Percentiles rank a stretch among this genome's conserved stretches.
phyloP scores from a whole-genome alignment of 2,329 filamentous ascomycete genomes.

The Botrytis medusae region DNA sequence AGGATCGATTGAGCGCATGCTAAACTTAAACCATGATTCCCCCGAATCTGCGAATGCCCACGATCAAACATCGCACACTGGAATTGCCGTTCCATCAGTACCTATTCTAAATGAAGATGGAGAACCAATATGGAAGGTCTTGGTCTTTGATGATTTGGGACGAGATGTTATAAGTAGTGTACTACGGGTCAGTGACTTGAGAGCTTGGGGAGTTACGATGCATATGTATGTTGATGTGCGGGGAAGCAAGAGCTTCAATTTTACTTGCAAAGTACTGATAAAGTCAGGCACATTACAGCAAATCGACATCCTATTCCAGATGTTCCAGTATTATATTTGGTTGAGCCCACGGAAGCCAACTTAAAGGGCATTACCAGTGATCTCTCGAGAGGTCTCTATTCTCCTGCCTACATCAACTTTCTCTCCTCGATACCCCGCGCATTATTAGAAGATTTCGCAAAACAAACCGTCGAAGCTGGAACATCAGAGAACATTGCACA shows the following conservation, averaged over 20 bases:
- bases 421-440: slow-evolving; percentile 88
- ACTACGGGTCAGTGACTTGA: slow-evolving; percentile 86
- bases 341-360: slow-evolving; percentile 83
- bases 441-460: slow-evolving; percentile 90
- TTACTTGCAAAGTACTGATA: slow-evolving; percentile 30
- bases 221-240: slow-evolving; percentile 65
- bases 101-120: slow-evolving; percentile 83
- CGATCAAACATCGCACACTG: slow-evolving; percentile 60
- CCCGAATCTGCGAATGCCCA: slow-evolving; percentile 54
- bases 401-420: slow-evolving; percentile 95
- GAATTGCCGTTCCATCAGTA: slow-evolving; percentile 65
- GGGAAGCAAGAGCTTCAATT: slow-evolving; percentile 12
- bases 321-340: slow-evolving; percentile 93
- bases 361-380: slow-evolving; percentile 81
- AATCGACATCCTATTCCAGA: slow-evolving; percentile 89
- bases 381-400: slow-evolving; percentile 83
- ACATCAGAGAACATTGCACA: slow-evolving; percentile 90
- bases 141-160: slow-evolving; percentile 90
- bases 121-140: slow-evolving; percentile 94
- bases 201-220: slow-evolving; percentile 93
- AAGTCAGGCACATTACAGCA: slow-evolving; percentile 71
- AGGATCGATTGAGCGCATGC: slow-evolving; percentile 93
- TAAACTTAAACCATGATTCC: slow-evolving; percentile 83
- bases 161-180: slow-evolving; percentile 97
- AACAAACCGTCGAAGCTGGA: slow-evolving; percentile 78